Percentiles rank a stretch among this genome's conserved stretches.
Conservation (phyloP, 352 stramenopile genomes). For the Phytophthora macrochlamydospora region DNA sequence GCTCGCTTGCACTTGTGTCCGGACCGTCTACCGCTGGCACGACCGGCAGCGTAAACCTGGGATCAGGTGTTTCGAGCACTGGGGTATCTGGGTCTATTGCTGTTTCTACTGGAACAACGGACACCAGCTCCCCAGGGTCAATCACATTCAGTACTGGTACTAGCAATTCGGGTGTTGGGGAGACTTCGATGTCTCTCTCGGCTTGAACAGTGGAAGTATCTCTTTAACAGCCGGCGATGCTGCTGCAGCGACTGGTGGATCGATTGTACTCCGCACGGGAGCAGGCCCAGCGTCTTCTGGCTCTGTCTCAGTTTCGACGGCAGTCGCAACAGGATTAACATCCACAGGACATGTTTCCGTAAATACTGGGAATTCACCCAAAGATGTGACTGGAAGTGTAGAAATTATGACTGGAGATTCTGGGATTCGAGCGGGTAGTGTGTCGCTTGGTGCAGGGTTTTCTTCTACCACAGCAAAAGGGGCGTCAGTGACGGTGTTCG, state of each 20-base stretch:
- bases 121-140: conserved; percentile 27
- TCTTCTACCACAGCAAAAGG: conserved; percentile 20
- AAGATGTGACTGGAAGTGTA: conserved; percentile 25
- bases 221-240: conserved; percentile 25
- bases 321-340: conserved; percentile 6
- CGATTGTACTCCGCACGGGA: conserved; percentile 20
- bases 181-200: conserved; percentile 33
- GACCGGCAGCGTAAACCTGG: conserved; percentile 35
- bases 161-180: conserved; percentile 32
- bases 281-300: conserved; percentile 23
- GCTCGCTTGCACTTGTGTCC: conserved; percentile 26
- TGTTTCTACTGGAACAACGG: conserved; percentile 29
- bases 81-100: conserved; percentile 34
- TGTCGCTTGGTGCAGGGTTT: conserved; percentile 28
- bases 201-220: conserved; percentile 34
- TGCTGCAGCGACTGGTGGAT: conserved; percentile 22
- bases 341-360: conserved; percentile 22
- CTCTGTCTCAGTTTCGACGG: conserved; percentile 29
- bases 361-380: conserved; percentile 26
- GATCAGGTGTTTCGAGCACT: conserved; percentile 27
- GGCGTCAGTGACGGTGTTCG: conserved; percentile 13
- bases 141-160: conserved; percentile 33
- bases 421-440: conserved; percentile 21
- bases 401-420: conserved; percentile 30
- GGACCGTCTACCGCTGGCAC: conserved; percentile 29